A percentile compares a stretch with the other conserved stretches of the same genome.
These are phyloP conservation scores for Paracorniculantispora psalliotae DNA, from an alignment of 2,329 filamentous ascomycete genomes.

Conservation along the genomic window DNA sequence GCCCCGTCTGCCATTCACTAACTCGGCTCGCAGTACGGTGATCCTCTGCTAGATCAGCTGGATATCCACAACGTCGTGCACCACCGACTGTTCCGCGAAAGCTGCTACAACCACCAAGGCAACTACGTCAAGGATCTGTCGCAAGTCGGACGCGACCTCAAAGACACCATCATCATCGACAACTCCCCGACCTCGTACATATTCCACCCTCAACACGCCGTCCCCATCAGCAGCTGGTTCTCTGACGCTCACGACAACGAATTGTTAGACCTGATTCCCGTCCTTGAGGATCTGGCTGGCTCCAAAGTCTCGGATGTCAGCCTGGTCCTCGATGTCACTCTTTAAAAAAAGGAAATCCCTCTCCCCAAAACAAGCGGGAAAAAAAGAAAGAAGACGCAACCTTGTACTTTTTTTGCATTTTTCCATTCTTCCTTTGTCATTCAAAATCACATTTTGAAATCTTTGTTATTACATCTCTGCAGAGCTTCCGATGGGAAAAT, in stretches of 20 bases:
- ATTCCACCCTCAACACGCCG: conserved; percentile 97
- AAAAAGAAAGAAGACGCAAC: conserved; percentile 9
- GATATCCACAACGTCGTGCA: conserved; percentile 97
- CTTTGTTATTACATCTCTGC: conserved; percentile 11
- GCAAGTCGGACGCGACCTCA: conserved; percentile 89
- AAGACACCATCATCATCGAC: conserved; percentile 98
- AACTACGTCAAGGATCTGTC: conserved; percentile 99
- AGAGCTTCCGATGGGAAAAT: conserved; percentile 13
- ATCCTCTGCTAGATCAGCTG: conserved; percentile 90
- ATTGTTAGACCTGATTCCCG: conserved; percentile 91
- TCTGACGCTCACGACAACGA: conserved; percentile 99
- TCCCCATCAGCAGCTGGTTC: conserved; percentile 99
- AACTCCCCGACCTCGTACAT: conserved; percentile 99
- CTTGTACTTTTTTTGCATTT: conserved; percentile 18
- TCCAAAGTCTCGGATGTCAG: conserved; percentile 90
- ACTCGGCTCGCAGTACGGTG: conserved; percentile 68
- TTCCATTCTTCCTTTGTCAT: conserved; percentile 26
- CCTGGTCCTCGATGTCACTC: conserved; percentile 88
- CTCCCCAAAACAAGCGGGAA: conserved; percentile 14
- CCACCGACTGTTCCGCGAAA: conserved; percentile 93
- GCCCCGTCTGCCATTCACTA: conserved; percentile 13
- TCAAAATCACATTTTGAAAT: conserved; percentile 11
- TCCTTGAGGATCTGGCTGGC: conserved; percentile 92
- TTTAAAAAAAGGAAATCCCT: conserved; percentile 40
- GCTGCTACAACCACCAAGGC: conserved; percentile 98